Percentiles rank a stretch among this genome's conserved stretches.
Conservation (phyloP, 306 rosid genomes). For the Acmispon strigosus region DNA sequence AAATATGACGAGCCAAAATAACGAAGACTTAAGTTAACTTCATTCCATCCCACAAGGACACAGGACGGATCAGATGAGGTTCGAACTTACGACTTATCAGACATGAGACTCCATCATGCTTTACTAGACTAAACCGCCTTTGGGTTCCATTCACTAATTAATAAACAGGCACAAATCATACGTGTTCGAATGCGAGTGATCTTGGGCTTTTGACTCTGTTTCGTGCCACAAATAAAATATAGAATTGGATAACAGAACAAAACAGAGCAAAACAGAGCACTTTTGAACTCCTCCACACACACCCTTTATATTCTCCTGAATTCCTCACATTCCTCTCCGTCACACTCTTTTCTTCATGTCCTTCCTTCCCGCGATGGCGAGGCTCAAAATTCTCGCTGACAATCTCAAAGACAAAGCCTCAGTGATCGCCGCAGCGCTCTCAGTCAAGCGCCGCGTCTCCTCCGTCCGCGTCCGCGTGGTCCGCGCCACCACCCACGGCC, state of each 20-base stretch:
- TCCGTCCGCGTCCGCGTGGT: slow-evolving; percentile 43
- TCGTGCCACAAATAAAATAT: background rate
- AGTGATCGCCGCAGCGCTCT: slow-evolving; percentile 43
- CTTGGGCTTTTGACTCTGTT: background rate
- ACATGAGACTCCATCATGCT: no score
- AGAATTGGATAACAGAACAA: no score
- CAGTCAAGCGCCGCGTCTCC: slow-evolving; percentile 40
- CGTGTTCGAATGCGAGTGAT: background rate
- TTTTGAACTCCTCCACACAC: no score
- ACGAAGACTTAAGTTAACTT: no score
- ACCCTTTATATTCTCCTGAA: background rate
- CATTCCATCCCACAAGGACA: no score
- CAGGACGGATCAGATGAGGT: no score
- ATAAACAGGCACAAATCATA: background rate
- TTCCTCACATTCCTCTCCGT: background rate
- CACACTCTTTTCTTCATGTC: background rate
- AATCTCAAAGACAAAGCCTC: slow-evolving; percentile 70
- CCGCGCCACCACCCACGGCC: slow-evolving; percentile 72
- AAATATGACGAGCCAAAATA: no score
- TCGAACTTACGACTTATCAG: no score
- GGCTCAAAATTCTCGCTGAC: slow-evolving; percentile 30
- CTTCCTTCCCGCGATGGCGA: slow-evolving; percentile 29
- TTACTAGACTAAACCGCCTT: no score
- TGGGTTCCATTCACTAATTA: no score
- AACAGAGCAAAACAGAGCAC: background rate